Conservation (phyloP, 192 early-diverging fungal species). For the Jimgerdemannia flammicorona region DNA sequence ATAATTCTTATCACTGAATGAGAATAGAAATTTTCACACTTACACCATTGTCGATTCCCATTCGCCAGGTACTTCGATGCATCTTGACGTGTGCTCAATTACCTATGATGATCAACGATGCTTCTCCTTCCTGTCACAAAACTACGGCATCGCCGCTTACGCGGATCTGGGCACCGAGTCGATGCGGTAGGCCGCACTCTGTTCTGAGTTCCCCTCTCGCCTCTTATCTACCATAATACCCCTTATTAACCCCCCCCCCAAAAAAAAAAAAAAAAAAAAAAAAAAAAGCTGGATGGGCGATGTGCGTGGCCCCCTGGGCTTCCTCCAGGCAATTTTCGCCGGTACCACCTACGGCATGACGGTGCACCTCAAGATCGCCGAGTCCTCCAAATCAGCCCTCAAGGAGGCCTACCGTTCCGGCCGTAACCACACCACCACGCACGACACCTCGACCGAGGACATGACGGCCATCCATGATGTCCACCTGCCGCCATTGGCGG, state of each 20-base stretch:
- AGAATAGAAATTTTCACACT: too few relatives aligned
- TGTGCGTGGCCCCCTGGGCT: conserved; percentile 33
- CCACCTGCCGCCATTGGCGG: conserved; percentile 19
- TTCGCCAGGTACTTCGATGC: conserved; percentile 35
- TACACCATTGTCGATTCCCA: neutral
- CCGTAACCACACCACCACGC: conserved; percentile 3
- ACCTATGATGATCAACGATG: conserved; percentile 38
- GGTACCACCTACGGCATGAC: conserved; percentile 35
- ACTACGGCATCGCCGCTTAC: conserved; percentile 52
- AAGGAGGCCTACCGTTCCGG: conserved; percentile 22
- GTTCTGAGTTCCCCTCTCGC: neutral
- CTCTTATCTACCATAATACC: neutral
- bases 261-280: too few relatives aligned
- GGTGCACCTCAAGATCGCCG: conserved; percentile 36
- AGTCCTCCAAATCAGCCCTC: conserved; percentile 37
- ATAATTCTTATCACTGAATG: too few relatives aligned
- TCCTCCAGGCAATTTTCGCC: conserved; percentile 39
- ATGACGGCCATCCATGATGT: neutral
- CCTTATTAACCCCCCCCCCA: too few relatives aligned
- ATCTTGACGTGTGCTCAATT: conserved; percentile 56
- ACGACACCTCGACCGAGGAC: neutral
- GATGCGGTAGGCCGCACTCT: conserved; percentile 28
- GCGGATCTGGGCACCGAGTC: conserved; percentile 53
- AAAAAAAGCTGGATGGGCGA: conserved; percentile 49
- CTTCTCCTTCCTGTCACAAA: conserved; percentile 54